A percentile compares a stretch with the other conserved stretches of the same genome.
phyloP scores from a whole-genome alignment of 495 filamentous ascomycete genomes.

The Aspergillus bridgeri region DNA sequence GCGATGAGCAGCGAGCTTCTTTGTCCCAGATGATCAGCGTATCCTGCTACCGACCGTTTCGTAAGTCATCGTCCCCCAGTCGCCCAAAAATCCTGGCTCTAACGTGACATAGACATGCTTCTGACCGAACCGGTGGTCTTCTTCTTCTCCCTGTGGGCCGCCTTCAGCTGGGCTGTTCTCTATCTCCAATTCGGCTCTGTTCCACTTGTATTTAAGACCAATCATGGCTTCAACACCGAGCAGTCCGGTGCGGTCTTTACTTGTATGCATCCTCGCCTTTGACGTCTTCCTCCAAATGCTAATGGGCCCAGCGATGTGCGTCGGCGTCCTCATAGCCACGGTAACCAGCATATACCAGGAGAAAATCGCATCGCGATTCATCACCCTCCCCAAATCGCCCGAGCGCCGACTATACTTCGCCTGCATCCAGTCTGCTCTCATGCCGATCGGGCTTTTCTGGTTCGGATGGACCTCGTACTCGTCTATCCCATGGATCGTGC shows the following conservation, averaged over 20 bases:
- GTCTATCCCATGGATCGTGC: constrained; percentile 73
- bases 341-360: constrained; percentile 74
- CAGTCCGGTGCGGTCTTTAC: constrained; percentile 71
- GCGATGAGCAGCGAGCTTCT: constrained; percentile 74
- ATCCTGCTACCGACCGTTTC: constrained; percentile 74
- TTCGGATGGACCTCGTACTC: constrained; percentile 72
- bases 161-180: constrained; percentile 86
- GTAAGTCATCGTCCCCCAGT: constrained; percentile 26
- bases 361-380: constrained; percentile 40
- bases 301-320: constrained; percentile 52
- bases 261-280: constrained; percentile 27
- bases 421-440: constrained; percentile 64
- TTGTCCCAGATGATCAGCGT: constrained; percentile 69
- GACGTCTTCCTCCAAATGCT: background rate
- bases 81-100: constrained; percentile 6
- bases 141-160: constrained; percentile 88
- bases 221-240: constrained; percentile 65
- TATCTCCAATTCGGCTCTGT: constrained; percentile 81
- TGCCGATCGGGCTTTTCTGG: constrained; percentile 78
- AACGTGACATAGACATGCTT: constrained; percentile 54
- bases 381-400: constrained; percentile 52
- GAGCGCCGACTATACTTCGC: constrained; percentile 82
- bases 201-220: constrained; percentile 69
- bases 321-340: constrained; percentile 67
- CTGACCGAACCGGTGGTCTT: constrained; percentile 91